Percentiles rank a stretch among this genome's conserved stretches.
Conservation (phyloP, 305 asterid species). For the Ajuga reptans region DNA sequence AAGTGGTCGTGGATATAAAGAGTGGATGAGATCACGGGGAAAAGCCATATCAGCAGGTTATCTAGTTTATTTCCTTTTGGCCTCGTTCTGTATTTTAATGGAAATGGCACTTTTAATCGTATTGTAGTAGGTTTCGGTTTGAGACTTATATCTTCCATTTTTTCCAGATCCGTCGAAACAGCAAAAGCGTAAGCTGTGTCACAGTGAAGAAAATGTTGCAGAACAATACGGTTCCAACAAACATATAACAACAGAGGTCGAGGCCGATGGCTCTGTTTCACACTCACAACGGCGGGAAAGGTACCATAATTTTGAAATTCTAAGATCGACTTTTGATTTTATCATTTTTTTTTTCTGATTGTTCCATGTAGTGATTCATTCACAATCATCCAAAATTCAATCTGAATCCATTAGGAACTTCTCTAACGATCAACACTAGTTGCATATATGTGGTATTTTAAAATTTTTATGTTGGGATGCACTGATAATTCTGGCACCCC, state of each 20-base stretch:
- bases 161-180: slow-evolving; percentile 25
- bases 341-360: neutral
- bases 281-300: slow-evolving; percentile 10
- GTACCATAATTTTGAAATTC: slow-evolving; percentile 3
- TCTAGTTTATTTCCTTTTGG: neutral
- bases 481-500: neutral
- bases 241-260: neutral
- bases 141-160: neutral
- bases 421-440: neutral
- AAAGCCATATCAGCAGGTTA: slow-evolving; percentile 23
- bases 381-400: neutral
- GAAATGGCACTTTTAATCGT: no score
- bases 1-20: slow-evolving; percentile 17
- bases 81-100: neutral
- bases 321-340: no score
- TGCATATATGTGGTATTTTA: neutral
- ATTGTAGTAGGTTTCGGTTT: neutral
- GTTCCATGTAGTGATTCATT: neutral
- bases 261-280: slow-evolving; percentile 7
- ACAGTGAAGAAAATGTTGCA: neutral
- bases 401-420: no score
- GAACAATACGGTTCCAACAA: neutral
- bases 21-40: slow-evolving; percentile 18
- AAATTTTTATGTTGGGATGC: neutral
- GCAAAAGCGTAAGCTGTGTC: slow-evolving; percentile 14